A percentile compares a stretch with the other conserved stretches of the same genome.
Conservation (phyloP, 495 filamentous ascomycete species). For the Podospora pseudoanserina region DNA sequence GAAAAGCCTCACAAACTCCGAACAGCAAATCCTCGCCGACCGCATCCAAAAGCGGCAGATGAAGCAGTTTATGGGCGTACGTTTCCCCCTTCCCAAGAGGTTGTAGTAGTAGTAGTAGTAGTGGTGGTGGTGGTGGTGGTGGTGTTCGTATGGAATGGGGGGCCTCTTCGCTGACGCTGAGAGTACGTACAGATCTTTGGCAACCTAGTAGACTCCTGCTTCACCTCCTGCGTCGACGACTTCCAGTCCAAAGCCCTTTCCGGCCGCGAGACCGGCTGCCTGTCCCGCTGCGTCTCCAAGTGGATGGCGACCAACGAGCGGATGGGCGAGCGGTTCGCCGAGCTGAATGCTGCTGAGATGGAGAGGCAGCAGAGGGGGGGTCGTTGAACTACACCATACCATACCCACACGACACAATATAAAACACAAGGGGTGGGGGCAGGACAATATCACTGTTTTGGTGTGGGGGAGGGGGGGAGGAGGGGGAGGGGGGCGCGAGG, state of each 20-base stretch:
- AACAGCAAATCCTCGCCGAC: constrained; percentile 85
- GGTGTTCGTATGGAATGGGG: too few relatives aligned
- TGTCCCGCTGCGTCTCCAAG: constrained; percentile 93
- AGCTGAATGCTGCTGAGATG: constrained; percentile 78
- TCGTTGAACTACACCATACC: not conserved
- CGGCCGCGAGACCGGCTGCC: constrained; percentile 80
- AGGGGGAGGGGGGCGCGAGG: not conserved
- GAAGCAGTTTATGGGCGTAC: constrained; percentile 96
- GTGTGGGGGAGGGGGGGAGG: not conserved
- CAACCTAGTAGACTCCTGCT: constrained; percentile 90
- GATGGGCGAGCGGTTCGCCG: constrained; percentile 86
- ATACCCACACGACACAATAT: too few relatives aligned
- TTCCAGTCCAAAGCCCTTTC: constrained; percentile 95
- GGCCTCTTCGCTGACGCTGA: not conserved
- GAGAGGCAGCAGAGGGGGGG: constrained; percentile 34
- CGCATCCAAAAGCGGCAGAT: constrained; percentile 96
- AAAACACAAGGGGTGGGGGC: not conserved
- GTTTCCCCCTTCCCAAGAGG: constrained; percentile 24
- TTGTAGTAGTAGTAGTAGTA: too few relatives aligned
- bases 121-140: too few relatives aligned
- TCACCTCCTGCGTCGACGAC: constrained; percentile 94
- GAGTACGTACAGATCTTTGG: constrained; percentile 75
- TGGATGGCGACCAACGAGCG: constrained; percentile 83
- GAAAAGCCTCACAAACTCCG: constrained; percentile 64
- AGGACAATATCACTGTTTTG: too few relatives aligned